A percentile compares a stretch with the other conserved stretches of the same genome.
phyloP scores from a whole-genome alignment of 2,329 filamentous ascomycete genomes.

The Fusarium sp. region DNA sequence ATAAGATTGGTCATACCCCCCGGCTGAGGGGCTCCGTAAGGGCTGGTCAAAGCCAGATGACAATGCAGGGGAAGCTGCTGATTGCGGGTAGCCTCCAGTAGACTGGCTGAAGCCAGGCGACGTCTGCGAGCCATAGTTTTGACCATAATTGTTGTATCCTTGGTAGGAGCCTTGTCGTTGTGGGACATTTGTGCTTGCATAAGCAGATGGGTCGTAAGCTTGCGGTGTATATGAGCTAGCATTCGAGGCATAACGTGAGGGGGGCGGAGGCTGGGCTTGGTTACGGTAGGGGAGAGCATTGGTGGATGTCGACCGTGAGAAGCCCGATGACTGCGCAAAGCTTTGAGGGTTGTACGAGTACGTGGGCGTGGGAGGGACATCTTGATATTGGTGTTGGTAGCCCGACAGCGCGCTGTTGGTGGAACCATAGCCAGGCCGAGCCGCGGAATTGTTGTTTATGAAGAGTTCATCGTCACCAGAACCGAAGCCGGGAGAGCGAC shows the following conservation, averaged over 20 bases:
- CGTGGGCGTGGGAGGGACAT: constrained; percentile 58
- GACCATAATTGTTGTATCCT: constrained; percentile 59
- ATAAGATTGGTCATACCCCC: constrained; percentile 54
- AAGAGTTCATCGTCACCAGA: constrained; percentile 70
- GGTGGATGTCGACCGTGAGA: constrained; percentile 62
- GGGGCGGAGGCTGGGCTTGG: constrained; percentile 50
- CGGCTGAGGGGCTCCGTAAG: constrained; percentile 51
- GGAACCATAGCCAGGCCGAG: constrained; percentile 56
- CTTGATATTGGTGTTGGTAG: constrained; percentile 64
- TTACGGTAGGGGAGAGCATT: constrained; percentile 63
- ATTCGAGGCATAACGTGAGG: constrained; percentile 53
- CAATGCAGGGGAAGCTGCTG: constrained; percentile 46
- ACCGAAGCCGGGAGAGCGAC: constrained; percentile 39
- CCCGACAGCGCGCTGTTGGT: constrained; percentile 59
- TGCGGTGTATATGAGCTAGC: constrained; percentile 61
- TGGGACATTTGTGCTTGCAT: constrained; percentile 60
- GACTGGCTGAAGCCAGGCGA: constrained; percentile 53
- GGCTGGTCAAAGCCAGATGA: constrained; percentile 56
- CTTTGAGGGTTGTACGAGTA: constrained; percentile 77
- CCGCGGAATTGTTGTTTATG: constrained; percentile 59
- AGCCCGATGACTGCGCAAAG: constrained; percentile 58
- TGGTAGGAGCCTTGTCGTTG: constrained; percentile 65
- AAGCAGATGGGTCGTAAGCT: constrained; percentile 70
- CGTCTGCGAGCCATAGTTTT: constrained; percentile 54
- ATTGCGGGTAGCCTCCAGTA: constrained; percentile 44